These are phyloP conservation scores for Fusarium succisae DNA, from an alignment of 2,329 filamentous ascomycete species.

Conservation along the genomic window DNA sequence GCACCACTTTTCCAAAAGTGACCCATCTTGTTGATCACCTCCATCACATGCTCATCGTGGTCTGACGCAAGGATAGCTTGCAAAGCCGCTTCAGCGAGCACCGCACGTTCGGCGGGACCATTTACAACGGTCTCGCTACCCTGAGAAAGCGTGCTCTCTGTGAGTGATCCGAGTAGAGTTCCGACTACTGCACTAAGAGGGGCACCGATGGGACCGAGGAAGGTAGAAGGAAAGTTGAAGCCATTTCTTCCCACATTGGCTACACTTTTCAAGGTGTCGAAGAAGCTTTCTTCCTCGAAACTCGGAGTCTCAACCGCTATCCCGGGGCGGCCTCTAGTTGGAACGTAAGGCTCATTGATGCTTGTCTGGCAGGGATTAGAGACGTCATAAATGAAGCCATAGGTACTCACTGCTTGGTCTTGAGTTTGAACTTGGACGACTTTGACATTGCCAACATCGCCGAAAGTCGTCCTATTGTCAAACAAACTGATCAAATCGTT, in stretches of 20 bases:
- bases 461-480: background rate
- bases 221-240: background rate
- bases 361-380: background rate
- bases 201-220: background rate
- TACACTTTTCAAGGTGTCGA: constrained; percentile 34
- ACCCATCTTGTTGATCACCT: constrained; percentile 20
- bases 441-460: background rate
- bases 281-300: constrained; percentile 27
- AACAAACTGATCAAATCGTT: constrained; percentile 24
- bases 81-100: constrained; percentile 36
- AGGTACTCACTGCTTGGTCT: background rate
- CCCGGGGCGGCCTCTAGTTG: background rate
- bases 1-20: constrained; percentile 4
- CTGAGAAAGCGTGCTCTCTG: background rate
- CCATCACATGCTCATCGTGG: background rate
- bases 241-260: background rate
- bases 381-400: background rate
- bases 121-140: background rate
- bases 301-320: background rate
- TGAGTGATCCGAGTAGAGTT: background rate
- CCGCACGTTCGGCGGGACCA: constrained; percentile 28
- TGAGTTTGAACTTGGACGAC: background rate
- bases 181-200: background rate
- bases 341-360: background rate
- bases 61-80: constrained; percentile 28